Conservation (phyloP, 768 basidiomycete species). For the Boletus rex-veris region DNA sequence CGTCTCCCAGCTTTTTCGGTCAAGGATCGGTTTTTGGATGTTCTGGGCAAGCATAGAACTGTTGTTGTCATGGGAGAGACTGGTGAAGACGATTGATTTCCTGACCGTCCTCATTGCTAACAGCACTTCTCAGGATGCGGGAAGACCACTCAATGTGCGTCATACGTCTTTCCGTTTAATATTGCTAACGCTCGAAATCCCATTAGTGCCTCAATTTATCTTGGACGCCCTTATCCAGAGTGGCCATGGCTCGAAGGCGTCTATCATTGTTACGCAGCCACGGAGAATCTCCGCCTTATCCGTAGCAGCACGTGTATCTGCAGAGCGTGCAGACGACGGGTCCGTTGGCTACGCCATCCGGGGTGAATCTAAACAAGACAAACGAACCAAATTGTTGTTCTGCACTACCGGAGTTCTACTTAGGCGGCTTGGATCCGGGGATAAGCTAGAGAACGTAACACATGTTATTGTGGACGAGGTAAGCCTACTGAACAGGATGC, state of each 20-base stretch:
- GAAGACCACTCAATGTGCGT: conserved; percentile 82
- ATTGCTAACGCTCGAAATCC: background rate
- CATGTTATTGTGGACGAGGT: conserved; percentile 94
- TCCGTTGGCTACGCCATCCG: conserved; percentile 88
- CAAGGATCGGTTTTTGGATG: conserved; percentile 56
- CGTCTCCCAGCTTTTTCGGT: conserved; percentile 76
- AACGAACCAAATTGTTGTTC: conserved; percentile 74
- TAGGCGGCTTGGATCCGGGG: conserved; percentile 69
- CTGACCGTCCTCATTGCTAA: background rate
- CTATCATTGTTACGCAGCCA: conserved; percentile 87
- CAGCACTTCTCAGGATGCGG: conserved; percentile 58
- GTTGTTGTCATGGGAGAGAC: conserved; percentile 91
- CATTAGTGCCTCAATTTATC: conserved; percentile 81
- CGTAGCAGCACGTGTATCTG: conserved; percentile 81
- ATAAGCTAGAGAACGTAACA: conserved; percentile 64
- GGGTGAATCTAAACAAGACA: conserved; percentile 70
- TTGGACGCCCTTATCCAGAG: conserved; percentile 74
- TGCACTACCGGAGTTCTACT: conserved; percentile 95
- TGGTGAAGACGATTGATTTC: conserved; percentile 39
- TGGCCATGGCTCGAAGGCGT: conserved; percentile 57
- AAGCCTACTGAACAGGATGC: conserved; percentile 7
- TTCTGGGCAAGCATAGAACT: conserved; percentile 57
- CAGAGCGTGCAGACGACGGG: conserved; percentile 72
- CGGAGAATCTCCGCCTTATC: conserved; percentile 86
- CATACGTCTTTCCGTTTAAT: background rate